A percentile compares a stretch with the other conserved stretches of the same genome.
Conservation (phyloP, 371 early-diverging fungal species). For the Catenaria anguillulae region DNA sequence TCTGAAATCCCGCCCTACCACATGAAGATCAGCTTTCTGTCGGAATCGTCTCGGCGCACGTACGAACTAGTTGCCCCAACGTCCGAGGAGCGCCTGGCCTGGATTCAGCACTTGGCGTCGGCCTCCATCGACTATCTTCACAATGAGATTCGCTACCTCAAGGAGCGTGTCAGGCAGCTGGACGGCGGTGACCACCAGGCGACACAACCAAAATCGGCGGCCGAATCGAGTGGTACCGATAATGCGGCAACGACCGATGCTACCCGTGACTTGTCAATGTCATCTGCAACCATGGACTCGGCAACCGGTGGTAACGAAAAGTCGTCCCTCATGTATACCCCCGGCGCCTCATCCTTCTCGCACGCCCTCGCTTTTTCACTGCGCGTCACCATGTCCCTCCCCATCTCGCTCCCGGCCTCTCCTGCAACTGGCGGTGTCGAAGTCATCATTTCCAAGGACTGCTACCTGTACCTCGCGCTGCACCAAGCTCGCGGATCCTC, state of each 20-base stretch:
- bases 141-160: not conserved
- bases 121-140: not conserved
- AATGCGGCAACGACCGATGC: too few relatives aligned
- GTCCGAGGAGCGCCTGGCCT: not conserved
- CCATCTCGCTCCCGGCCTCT: not conserved
- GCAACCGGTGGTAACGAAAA: too few relatives aligned
- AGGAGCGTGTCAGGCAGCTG: not conserved
- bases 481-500: not conserved
- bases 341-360: not conserved
- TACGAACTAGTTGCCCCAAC: not conserved
- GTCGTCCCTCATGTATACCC: conserved; percentile 1
- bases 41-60: not conserved
- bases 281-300: too few relatives aligned
- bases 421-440: too few relatives aligned
- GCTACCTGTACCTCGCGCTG: not conserved
- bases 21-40: not conserved
- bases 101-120: not conserved
- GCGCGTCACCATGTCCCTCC: not conserved
- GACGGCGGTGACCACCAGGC: too few relatives aligned
- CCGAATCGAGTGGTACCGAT: too few relatives aligned
- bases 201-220: too few relatives aligned
- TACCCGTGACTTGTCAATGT: too few relatives aligned
- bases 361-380: not conserved
- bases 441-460: not conserved
- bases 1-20: conserved; percentile 1